phyloP scores from a whole-genome alignment of 2,329 filamentous ascomycete genomes.

The Diatrype stigma region DNA sequence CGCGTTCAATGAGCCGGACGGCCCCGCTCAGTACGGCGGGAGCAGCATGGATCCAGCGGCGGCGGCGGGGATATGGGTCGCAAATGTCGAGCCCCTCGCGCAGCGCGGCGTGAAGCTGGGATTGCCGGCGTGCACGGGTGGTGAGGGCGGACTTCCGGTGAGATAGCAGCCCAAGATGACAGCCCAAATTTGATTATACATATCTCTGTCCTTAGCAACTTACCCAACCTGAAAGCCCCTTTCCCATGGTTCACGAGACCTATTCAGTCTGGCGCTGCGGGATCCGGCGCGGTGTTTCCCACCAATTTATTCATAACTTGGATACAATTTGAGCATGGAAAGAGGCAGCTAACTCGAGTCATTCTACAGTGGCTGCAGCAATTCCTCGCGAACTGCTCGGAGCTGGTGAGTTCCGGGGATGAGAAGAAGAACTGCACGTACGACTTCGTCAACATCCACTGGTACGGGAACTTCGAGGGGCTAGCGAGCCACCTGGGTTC shows the following conservation, averaged over 20 bases:
- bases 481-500: conserved; percentile 63
- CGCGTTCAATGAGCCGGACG: conserved; percentile 79
- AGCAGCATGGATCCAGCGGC: conserved; percentile 53
- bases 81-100: conserved; percentile 66
- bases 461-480: conserved; percentile 67
- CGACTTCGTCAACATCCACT: conserved; percentile 62
- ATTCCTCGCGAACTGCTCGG: conserved; percentile 61
- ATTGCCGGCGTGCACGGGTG: conserved; percentile 66
- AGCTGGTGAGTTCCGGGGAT: conserved; percentile 45
- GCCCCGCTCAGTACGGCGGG: conserved; percentile 50
- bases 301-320: too few species aligned
- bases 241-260: too few species aligned
- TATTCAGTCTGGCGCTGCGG: too few species aligned
- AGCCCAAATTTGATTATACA: too few species aligned
- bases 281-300: too few species aligned
- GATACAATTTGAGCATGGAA: too few species aligned
- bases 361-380: conserved; percentile 66
- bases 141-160: conserved; percentile 51
- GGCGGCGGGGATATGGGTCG: conserved; percentile 67
- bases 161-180: too few species aligned
- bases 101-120: conserved; percentile 63
- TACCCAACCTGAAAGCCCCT: too few species aligned
- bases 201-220: too few species aligned
- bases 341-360: too few species aligned
- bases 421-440: conserved; percentile 51